A percentile compares a stretch with the other conserved stretches of the same genome.
Evolutionary conservation across 2,329 filamentous ascomycete genomes (phyloP).

Genomic region (Fusarium sp.): DNA sequence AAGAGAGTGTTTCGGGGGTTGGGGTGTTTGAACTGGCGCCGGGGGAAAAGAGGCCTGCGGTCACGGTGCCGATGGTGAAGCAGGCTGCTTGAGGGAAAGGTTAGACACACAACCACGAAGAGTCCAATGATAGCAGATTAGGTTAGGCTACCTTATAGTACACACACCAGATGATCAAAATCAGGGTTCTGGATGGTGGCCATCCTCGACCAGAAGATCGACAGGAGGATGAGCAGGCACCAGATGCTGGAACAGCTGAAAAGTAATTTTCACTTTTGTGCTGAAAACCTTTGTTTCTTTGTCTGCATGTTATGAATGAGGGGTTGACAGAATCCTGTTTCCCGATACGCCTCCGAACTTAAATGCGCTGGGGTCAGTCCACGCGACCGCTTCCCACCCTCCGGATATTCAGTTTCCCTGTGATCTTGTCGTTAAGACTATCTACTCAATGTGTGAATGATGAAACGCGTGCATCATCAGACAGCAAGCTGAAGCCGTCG

Average conservation of each 20-base stretch:
- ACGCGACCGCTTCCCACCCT: neutral
- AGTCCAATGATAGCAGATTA: too few species aligned
- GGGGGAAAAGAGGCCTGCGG: conserved; percentile 25
- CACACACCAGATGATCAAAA: too few species aligned
- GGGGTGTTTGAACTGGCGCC: conserved; percentile 45
- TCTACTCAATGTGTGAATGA: neutral
- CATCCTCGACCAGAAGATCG: neutral
- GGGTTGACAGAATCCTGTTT: neutral
- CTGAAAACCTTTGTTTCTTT: neutral
- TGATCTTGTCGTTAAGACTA: neutral
- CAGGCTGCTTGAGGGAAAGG: neutral
- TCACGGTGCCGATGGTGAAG: neutral
- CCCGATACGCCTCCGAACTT: neutral
- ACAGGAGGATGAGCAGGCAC: neutral
- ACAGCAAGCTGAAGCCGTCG: neutral
- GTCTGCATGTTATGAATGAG: neutral
- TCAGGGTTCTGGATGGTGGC: neutral
- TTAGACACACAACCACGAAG: too few species aligned
- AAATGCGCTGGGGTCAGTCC: neutral
- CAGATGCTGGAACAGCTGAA: neutral
- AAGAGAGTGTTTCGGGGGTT: conserved; percentile 36
- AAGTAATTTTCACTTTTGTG: neutral
- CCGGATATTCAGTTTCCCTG: neutral
- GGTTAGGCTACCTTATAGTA: too few species aligned
- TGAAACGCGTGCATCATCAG: neutral